Conservation (phyloP, 2,329 filamentous ascomycete species). For the Fusarium austroafricanum region DNA sequence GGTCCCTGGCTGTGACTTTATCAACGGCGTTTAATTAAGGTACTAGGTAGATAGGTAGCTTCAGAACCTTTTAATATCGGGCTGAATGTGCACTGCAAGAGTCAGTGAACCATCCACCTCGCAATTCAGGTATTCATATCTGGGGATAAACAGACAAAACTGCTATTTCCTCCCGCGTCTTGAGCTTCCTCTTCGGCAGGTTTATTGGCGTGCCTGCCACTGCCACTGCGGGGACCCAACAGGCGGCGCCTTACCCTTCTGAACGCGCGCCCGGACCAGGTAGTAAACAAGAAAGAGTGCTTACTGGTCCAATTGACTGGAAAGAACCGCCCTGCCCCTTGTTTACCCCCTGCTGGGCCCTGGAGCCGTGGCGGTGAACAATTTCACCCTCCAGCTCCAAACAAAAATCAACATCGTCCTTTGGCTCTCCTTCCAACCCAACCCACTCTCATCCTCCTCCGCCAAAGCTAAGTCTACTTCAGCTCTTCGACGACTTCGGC, state of each 20-base stretch:
- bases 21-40: not conserved
- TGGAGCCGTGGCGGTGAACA: slow-evolving; percentile 52
- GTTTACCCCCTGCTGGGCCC: slow-evolving; percentile 40
- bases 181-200: slow-evolving; percentile 8
- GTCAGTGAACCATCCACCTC: not conserved
- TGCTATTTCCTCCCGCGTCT: slow-evolving; percentile 12
- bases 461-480: slow-evolving; percentile 50
- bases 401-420: slow-evolving; percentile 54
- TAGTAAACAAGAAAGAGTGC: slow-evolving; percentile 52
- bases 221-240: slow-evolving; percentile 34
- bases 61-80: no score
- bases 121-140: not conserved
- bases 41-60: no score
- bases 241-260: slow-evolving; percentile 46
- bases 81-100: not conserved
- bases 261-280: slow-evolving; percentile 45
- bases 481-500: slow-evolving; percentile 49
- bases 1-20: not conserved
- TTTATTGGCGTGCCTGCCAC: slow-evolving; percentile 31
- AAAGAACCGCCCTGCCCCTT: slow-evolving; percentile 44
- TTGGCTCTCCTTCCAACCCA: slow-evolving; percentile 38
- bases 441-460: slow-evolving; percentile 46
- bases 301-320: slow-evolving; percentile 34
- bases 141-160: not conserved
- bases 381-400: slow-evolving; percentile 46